Conservation (phyloP, 345 rosid species). For the Geranium rotundifolium region DNA sequence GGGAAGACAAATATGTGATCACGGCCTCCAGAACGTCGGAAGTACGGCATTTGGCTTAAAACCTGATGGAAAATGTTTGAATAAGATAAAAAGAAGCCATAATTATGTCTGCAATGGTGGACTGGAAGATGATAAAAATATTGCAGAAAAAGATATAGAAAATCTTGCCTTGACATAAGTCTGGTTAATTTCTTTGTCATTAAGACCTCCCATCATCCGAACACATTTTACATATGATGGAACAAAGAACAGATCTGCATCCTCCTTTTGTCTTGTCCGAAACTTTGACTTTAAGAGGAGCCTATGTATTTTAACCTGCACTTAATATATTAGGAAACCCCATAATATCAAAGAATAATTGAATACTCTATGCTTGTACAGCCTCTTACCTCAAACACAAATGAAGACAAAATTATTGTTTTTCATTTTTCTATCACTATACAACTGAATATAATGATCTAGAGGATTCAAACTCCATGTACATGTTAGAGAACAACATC, state of each 20-base stretch:
- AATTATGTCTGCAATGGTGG: background rate
- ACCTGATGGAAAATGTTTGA: constrained; percentile 30
- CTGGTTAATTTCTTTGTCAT: constrained; percentile 76
- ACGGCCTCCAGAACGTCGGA: constrained; percentile 88
- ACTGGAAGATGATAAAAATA: background rate
- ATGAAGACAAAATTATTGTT: no score
- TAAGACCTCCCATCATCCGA: constrained; percentile 86
- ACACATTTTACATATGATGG: constrained; percentile 88
- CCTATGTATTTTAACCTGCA: constrained; percentile 78
- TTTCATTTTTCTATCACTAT: background rate
- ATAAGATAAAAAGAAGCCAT: background rate
- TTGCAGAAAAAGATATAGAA: background rate
- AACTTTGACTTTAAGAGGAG: constrained; percentile 50
- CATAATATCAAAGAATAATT: background rate
- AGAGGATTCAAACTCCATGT: background rate
- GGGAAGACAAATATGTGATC: constrained; percentile 92
- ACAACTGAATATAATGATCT: no score
- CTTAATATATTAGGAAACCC: background rate
- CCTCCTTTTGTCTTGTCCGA: constrained; percentile 63
- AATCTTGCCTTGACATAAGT: constrained; percentile 67
- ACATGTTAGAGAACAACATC: background rate
- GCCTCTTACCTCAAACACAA: background rate
- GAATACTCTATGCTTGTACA: background rate
- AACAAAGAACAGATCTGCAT: constrained; percentile 90
- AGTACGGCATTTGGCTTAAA: constrained; percentile 85